These are phyloP conservation scores for Fraxinus sp. DNA, from an alignment of 305 asterid species.

Conservation along the genomic window DNA sequence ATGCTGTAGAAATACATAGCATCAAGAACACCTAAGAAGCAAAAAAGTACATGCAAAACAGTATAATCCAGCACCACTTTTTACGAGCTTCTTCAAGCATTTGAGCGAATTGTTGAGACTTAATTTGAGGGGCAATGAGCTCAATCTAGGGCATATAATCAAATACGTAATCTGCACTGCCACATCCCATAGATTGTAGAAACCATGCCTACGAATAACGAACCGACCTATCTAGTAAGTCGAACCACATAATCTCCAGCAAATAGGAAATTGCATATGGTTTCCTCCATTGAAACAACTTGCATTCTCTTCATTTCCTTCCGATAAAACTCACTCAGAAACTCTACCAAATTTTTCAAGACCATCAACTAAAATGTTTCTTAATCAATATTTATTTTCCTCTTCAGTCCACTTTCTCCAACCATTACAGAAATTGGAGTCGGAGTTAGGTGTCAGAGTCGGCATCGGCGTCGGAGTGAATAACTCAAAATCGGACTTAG, in stretches of 20 bases:
- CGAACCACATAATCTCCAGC: slow-evolving; percentile 32
- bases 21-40: not conserved
- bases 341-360: slow-evolving; percentile 55
- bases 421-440: no score
- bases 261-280: slow-evolving; percentile 67
- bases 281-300: slow-evolving; percentile 48
- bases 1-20: not conserved
- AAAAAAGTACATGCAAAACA: not conserved
- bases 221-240: slow-evolving; percentile 7
- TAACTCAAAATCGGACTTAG: no score
- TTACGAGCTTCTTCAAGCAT: not conserved
- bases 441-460: no score
- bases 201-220: not conserved
- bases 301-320: slow-evolving; percentile 51
- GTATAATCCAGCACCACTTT: not conserved
- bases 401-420: no score
- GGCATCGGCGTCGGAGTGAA: no score
- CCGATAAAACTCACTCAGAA: slow-evolving; percentile 45
- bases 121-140: not conserved
- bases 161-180: not conserved
- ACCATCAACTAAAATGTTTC: slow-evolving; percentile 48
- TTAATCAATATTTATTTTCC: no score
- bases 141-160: not conserved
- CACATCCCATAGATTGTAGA: not conserved
- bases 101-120: not conserved